These are phyloP conservation scores for Termitomyces sp. DNA, from an alignment of 768 basidiomycete species.

Conservation along the genomic window DNA sequence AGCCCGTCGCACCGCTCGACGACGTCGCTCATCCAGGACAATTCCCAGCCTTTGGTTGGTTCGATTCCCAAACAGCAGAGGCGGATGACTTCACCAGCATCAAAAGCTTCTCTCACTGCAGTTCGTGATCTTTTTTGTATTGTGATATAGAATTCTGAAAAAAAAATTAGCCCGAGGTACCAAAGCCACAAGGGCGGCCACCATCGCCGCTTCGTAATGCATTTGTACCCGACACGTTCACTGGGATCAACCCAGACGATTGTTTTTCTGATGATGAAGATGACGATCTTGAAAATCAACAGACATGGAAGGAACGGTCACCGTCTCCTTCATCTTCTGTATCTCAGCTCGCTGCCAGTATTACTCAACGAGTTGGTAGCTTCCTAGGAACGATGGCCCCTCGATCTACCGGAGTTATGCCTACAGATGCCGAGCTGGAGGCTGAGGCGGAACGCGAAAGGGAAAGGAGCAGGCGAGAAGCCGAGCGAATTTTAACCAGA, in stretches of 20 bases:
- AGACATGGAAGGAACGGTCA: constrained; percentile 30
- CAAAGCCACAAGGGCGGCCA: constrained; percentile 41
- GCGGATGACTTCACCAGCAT: constrained; percentile 22
- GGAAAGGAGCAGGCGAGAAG: constrained; percentile 69
- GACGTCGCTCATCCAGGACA: constrained; percentile 15
- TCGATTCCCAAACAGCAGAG: constrained; percentile 16
- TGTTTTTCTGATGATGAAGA: constrained; percentile 35
- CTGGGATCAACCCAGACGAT: constrained; percentile 49
- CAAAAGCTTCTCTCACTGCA: constrained; percentile 14
- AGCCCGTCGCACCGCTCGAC: constrained; percentile 17
- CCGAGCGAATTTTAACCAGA: constrained; percentile 65
- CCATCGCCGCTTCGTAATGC: constrained; percentile 71
- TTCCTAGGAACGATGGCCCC: constrained; percentile 51
- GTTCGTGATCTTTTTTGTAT: constrained; percentile 8
- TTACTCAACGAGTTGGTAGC: constrained; percentile 70
- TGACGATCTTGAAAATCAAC: constrained; percentile 25
- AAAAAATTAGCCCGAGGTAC: constrained; percentile 30
- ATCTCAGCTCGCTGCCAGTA: constrained; percentile 64
- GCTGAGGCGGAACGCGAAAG: constrained; percentile 76
- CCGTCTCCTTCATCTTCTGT: constrained; percentile 68
- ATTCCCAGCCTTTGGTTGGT: constrained; percentile 12
- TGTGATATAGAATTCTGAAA: not conserved
- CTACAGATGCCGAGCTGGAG: constrained; percentile 74
- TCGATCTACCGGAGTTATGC: constrained; percentile 34
- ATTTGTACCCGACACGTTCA: constrained; percentile 48